Base-by-base conservation (phyloP, 352 stramenopile genomes). In the Aphanomyces astaci region DNA sequence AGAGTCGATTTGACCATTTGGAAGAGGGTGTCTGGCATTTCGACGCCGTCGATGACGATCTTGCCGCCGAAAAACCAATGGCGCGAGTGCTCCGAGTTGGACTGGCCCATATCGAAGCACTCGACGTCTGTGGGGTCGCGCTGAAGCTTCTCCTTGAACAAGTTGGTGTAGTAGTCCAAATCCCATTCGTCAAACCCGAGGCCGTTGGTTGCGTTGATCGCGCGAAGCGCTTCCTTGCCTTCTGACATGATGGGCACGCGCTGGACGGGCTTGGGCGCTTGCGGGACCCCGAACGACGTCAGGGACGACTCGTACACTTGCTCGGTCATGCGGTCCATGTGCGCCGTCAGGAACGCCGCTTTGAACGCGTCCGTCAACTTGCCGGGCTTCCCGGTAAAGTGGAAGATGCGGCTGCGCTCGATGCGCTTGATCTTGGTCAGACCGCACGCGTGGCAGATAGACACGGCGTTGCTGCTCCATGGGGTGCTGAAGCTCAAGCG, bases 41-140 rank as follows among this genome's bases (percentile, higher is more conserved):
- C 92, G 62, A 95, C 77, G 33, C 95, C 96, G 75, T 99, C 96
- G 25, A 99, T 94, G 9, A 99, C 89, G 79, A 99, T 98, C 75
- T 99, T 98, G 57, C 97, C 97, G 46, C 92, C 90, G 73, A 99
- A 99, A 80, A 99, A 99, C 96, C 97, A 99, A 74, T 99, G 97
- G 54, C 97, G 92, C 52, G 95, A 99, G 84, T 99, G 97, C 78
- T 99, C 97, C 57, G 94, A 98, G 86, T 99, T 99, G 64, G 80
- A 94, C 78, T 98, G 95, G 17, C 94, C 94, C 89, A 99, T 98
- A 78, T 99, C 97, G 75, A 99, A 99, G 74, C 96, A 98, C 84
- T 99, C 97, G 53, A 99, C 97, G 78, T 99, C 96, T 4, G 97
- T 99, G 53, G 97, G 97, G 78, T 99, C 89, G 39, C 97, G 88